Evolutionary conservation across 495 filamentous ascomycete genomes (phyloP), one percentile per base, ranked within the genome.

Genomic region (Xylaria curta): DNA sequence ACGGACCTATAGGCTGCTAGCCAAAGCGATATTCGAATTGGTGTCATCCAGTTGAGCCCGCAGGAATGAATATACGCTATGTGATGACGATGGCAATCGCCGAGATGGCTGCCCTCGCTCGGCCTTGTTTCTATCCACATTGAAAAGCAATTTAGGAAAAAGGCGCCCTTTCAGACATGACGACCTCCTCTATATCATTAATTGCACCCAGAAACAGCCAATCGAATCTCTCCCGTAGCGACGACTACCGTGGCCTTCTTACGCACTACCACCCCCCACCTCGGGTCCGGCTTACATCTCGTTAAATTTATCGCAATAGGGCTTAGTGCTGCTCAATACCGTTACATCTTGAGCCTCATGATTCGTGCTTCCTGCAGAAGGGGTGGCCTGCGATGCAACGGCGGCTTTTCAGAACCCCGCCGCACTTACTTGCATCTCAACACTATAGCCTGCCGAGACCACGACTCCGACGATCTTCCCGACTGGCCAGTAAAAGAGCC

Each of bases 251-350:
- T 63, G 13, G 44, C 31, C 46, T n/a, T 54, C 15, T 1, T 33
- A 42, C 46, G 17, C 33, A 56, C 54, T 40, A 38, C 58, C 46
- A 66, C 47, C 47, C 51, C 28, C 36, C 53, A 9, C 47, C 63
- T 26, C 28, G 33, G 61, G 12, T 61, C 56, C 51, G 51, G 60
- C 71, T 68, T 54, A 66, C 58, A 66, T 74, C 69, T 85, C 83
- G 83, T 82, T 76, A 82, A 86, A 82, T 75, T 76, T 84, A 71
- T 78, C 83, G 75, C 64, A 79, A 78, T 79, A 81, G 74, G 82
- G 82, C 82, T 82, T 86, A 85, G 84, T 75, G 82, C 71, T 53
- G 71, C 69, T 71, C 47, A 42, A 63, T 47, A 44, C 68, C 61
- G 65, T 47, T 70, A 53, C 42, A 59, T 70, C 54, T 51, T 46